Percentiles rank a stretch among this genome's conserved stretches.
Evolutionary conservation across 2,329 filamentous ascomycete species (phyloP).

Genomic region (Ophiostoma tasmaniense): DNA sequence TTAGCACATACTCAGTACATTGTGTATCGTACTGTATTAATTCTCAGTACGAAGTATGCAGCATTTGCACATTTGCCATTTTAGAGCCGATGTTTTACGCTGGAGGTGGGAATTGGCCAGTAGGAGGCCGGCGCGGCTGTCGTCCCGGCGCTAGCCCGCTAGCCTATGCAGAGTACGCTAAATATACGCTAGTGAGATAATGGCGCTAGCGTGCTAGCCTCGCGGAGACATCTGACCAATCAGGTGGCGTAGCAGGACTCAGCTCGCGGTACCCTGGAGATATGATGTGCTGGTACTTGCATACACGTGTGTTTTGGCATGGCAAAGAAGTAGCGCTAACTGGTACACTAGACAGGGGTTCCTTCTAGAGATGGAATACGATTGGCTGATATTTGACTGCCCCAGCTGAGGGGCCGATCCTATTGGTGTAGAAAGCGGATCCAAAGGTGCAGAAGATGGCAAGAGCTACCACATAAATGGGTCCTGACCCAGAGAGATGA

Average conservation of each 20-base stretch:
- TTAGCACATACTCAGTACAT: background rate
- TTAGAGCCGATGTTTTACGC: background rate
- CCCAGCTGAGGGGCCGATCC: background rate
- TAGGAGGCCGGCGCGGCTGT: constrained; percentile 7
- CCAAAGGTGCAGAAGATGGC: background rate
- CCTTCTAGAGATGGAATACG: background rate
- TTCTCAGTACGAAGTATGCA: background rate
- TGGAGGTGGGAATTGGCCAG: background rate
- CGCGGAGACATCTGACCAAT: constrained; percentile 1
- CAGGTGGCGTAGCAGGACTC: background rate
- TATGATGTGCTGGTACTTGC: constrained; percentile 4
- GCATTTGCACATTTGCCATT: background rate
- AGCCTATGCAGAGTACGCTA: background rate
- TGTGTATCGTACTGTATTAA: too few species aligned
- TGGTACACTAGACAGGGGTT: background rate
- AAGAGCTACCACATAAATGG: background rate
- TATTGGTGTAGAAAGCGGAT: background rate
- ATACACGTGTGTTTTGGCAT: background rate
- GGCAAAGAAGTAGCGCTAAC: background rate
- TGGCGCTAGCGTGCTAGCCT: background rate
- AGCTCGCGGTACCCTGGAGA: background rate
- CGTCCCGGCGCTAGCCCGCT: background rate
- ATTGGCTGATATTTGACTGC: background rate
- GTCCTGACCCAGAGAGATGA: background rate
- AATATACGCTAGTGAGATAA: background rate